Percentiles rank a stretch among this genome's conserved stretches.
These are phyloP conservation scores for Sarcomyxa edulis DNA, from an alignment of 768 basidiomycete species.

Conservation along the genomic window DNA sequence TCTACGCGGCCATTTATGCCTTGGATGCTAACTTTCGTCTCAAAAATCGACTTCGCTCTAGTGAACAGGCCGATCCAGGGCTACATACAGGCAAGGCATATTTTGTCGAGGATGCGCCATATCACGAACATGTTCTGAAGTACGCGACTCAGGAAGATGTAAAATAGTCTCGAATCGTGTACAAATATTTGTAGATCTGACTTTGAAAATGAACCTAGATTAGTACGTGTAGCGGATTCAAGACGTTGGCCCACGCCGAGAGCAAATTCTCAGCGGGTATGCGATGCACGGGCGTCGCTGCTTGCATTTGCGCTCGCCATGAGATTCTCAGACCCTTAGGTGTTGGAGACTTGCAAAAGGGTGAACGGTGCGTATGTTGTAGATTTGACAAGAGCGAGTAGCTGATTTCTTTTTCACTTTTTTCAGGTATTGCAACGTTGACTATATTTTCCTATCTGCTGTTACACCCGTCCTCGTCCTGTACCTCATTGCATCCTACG, in stretches of 20 bases:
- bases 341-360: constrained; percentile 26
- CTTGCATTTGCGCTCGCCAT: constrained; percentile 8
- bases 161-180: no score
- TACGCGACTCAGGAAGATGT: constrained; percentile 4
- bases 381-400: no score
- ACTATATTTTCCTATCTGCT: constrained; percentile 16
- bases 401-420: no score
- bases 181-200: not conserved
- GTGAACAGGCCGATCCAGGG: constrained; percentile 15
- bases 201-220: no score
- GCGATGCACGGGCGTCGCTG: constrained; percentile 8
- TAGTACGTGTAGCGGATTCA: constrained; percentile 5
- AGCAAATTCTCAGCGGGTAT: constrained; percentile 4
- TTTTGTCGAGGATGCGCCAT: constrained; percentile 13
- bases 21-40: constrained; percentile 24
- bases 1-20: constrained; percentile 15
- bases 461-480: constrained; percentile 1
- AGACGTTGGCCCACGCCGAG: constrained; percentile 6
- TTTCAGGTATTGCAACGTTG: constrained; percentile 17
- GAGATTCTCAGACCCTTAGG: constrained; percentile 6
- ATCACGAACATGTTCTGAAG: constrained; percentile 10
- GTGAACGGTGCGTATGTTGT: constrained; percentile 19
- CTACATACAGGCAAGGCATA: constrained; percentile 20
- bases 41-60: constrained; percentile 17
- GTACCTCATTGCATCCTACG: constrained; percentile 18